Evolutionary conservation across 129 eudicot species (phyloP), one percentile per base, ranked within the genome.

Genomic region (Lonicera japonica): DNA sequence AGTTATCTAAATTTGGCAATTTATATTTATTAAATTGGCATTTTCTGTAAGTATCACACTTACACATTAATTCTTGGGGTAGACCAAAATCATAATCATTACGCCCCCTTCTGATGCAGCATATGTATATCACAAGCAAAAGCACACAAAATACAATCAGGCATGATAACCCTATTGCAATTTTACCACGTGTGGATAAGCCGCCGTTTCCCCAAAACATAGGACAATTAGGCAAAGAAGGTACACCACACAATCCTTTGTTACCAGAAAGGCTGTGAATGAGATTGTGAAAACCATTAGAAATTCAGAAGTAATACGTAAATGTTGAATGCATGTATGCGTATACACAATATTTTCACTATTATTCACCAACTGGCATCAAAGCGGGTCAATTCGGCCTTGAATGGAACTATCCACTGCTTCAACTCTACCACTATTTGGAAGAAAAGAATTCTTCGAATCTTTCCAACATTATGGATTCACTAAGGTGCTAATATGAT

Each of bases 241-340:
- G 96, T 60, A 80, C 95, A 39, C 96, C 99, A 50, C 99, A 94
- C 68, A 94, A 72, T 22, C 95, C 89, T 75, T 88, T 94, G 76
- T 94, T 88, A 43, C 86, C 82, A 50, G 91, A 85, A 65, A 94
- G 96, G 70, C 96, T 91, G 90, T 20, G 39, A 68, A 51, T 64
- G 14, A 63, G 50, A 75, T 19, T 3, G 45, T 8, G 18, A 14
- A 63, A 67, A 8, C 16, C 21, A 21, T 60, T 38, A 67, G 25
- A 21, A 18, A 22, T 21, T 0, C 25, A 41, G 4, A 56, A 52
- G 60, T 5, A 19, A 8, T 36, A 54, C 52, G 34, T 36, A 34
- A 66, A 21, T 22, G 5, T 39, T 11, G 18, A 20, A 14, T 45
- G 14, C n/a, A 1, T 45, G 51, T 15, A 10, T 10, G 3, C 3